Percentiles rank a stretch among this genome's conserved stretches.
phyloP scores from a whole-genome alignment of 208 protist genomes.

The Herpetomonas muscarum region DNA sequence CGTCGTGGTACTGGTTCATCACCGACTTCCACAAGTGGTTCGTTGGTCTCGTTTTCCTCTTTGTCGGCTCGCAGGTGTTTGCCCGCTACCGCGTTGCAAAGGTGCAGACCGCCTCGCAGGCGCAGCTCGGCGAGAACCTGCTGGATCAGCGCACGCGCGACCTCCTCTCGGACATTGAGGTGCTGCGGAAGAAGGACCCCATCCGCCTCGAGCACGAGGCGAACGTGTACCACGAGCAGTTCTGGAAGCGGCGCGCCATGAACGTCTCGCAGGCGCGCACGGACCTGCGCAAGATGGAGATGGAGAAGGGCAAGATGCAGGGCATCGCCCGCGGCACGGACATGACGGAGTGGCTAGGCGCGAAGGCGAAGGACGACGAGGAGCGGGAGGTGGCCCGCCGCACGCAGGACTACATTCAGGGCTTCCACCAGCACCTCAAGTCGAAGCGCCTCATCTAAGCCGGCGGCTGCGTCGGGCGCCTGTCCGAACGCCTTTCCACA shows the following conservation, averaged over 20 bases:
- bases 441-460: constrained; percentile 78
- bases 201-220: constrained; percentile 84
- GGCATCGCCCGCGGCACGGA: constrained; percentile 77
- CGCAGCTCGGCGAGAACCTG: constrained; percentile 82
- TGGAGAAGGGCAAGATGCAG: constrained; percentile 65
- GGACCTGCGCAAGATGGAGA: constrained; percentile 61
- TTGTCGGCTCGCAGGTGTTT: constrained; percentile 75
- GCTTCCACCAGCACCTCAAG: constrained; percentile 89
- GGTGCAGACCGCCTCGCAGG: constrained; percentile 69
- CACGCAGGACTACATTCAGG: constrained; percentile 88
- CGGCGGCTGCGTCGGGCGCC: too few species aligned
- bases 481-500: neutral
- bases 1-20: constrained; percentile 87
- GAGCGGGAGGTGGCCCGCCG: constrained; percentile 81
- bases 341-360: constrained; percentile 88
- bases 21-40: constrained; percentile 88
- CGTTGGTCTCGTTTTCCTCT: constrained; percentile 64
- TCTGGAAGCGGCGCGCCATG: constrained; percentile 82
- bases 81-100: constrained; percentile 76
- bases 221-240: constrained; percentile 84
- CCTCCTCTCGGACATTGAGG: constrained; percentile 77
- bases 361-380: constrained; percentile 86
- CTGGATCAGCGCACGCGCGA: constrained; percentile 82
- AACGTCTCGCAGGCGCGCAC: constrained; percentile 43
- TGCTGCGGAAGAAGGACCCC: constrained; percentile 79